Evolutionary conservation across 371 early-diverging fungal genomes (phyloP), one percentile per base, ranked within the genome.

Genomic region (Mucor irregularis): DNA sequence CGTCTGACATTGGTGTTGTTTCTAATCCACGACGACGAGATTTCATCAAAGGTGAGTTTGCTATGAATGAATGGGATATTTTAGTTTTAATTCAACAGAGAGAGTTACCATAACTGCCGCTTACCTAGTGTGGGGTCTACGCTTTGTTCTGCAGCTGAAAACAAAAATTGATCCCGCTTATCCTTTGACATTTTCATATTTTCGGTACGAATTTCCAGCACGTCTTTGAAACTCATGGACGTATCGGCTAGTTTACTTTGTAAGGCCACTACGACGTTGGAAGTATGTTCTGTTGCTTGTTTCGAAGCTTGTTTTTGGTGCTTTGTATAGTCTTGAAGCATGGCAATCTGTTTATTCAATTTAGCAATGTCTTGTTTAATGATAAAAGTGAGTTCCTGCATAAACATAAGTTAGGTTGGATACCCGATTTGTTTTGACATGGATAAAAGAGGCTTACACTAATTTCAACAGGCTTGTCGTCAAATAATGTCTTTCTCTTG

Each of bases 341-440:
- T 85, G 14, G 90, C 83, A 47, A 97, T 95, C 72, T 95, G 94
- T 48, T 86, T 85, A 67, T 95, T 95, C 45, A 97, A 78, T 48
- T 88, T 87, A 26, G 94, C 94, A 61, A 98, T 95, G 57, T 96
- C 93, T 84, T 94, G 94, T 71, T 97, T 97, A 62, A 97, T 95
- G 45, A 92, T 86, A 66, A 85, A 86, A 17, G 95, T 94, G 64
- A 98, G 80, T 71, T 94, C 92, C 89, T 95, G 86, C 11, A 30
- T 5, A 35, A 11, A 10, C 35, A 14, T 34, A 7, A 11, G 11
- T 24, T 21, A 3, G 11, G 8, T 24, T 24, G 7, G 9, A 40
- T 40, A 40, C 24, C n/a, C n/a, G n/a, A n/a, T 24, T 24, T 11
- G 21, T 24, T 11, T 10, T 9, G 5, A 53, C 3, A 22, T 22